phyloP scores from a whole-genome alignment of 805 yeast species.

The Lipomyces mesembrius region DNA sequence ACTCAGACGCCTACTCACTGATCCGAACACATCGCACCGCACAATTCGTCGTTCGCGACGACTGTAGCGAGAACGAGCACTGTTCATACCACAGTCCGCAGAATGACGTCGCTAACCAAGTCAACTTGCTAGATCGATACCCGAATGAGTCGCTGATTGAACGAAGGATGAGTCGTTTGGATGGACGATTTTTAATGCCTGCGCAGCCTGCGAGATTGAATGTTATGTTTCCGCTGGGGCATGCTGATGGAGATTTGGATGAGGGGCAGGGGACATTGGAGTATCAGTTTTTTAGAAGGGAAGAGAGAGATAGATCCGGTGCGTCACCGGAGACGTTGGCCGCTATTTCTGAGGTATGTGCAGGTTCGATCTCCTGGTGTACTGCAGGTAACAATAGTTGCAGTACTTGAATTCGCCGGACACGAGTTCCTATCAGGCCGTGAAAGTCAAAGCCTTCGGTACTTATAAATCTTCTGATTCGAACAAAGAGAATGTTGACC shows the following conservation, averaged over 20 bases:
- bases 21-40: background rate
- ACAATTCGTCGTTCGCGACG: background rate
- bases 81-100: background rate
- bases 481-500: slow-evolving; percentile 29
- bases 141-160: background rate
- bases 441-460: background rate
- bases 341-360: slow-evolving; percentile 23
- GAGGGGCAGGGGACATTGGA: background rate
- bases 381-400: background rate
- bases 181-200: background rate
- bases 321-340: slow-evolving; percentile 27
- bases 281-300: background rate
- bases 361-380: background rate
- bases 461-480: slow-evolving; percentile 11
- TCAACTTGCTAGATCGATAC: background rate
- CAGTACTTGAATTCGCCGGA: slow-evolving; percentile 2
- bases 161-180: background rate
- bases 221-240: background rate
- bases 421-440: background rate
- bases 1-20: background rate
- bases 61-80: background rate
- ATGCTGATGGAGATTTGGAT: background rate
- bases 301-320: slow-evolving; percentile 2
- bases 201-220: slow-evolving; percentile 6
- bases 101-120: background rate